These are phyloP conservation scores for Ceratocystiopsis sp. DNA, from an alignment of 2,329 filamentous ascomycete genomes.

Conservation along the genomic window DNA sequence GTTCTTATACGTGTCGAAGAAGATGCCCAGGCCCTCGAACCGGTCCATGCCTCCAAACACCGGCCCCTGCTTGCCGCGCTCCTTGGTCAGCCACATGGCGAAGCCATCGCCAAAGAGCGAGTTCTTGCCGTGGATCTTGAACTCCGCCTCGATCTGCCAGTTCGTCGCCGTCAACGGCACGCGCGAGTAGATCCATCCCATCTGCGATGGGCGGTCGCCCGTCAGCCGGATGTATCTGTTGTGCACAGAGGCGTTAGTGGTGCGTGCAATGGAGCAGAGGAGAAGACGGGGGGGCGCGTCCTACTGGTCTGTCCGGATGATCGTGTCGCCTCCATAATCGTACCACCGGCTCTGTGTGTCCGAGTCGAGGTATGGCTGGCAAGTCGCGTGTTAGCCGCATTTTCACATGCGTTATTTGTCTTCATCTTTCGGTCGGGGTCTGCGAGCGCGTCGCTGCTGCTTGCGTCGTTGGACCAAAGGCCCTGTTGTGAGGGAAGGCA, in stretches of 20 bases:
- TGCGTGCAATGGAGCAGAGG: too few species aligned
- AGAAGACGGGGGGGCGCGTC: constrained; percentile 10
- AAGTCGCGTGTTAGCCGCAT: too few species aligned
- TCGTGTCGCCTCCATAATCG: constrained; percentile 92
- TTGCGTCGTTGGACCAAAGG: not conserved
- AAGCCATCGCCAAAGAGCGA: constrained; percentile 92
- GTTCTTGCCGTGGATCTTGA: constrained; percentile 78
- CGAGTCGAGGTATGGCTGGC: constrained; percentile 85
- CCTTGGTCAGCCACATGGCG: constrained; percentile 94
- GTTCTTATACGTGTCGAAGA: constrained; percentile 99
- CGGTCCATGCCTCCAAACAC: constrained; percentile 80
- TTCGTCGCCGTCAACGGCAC: constrained; percentile 94
- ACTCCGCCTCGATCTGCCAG: constrained; percentile 96
- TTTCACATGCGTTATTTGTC: not conserved
- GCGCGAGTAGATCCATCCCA: constrained; percentile 84
- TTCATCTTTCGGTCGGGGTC: not conserved
- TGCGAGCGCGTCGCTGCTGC: not conserved
- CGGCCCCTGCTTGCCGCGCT: constrained; percentile 60
- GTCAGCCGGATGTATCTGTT: constrained; percentile 84
- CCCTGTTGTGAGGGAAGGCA: not conserved
- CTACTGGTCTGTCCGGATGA: constrained; percentile 57
- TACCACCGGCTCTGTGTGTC: constrained; percentile 98
- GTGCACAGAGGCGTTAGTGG: too few species aligned
- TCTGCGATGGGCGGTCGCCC: constrained; percentile 75
- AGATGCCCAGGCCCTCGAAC: constrained; percentile 88